Evolutionary conservation across 306 rosid genomes (phyloP), one percentile per base, ranked within the genome.

Genomic region (Morella rubra): DNA sequence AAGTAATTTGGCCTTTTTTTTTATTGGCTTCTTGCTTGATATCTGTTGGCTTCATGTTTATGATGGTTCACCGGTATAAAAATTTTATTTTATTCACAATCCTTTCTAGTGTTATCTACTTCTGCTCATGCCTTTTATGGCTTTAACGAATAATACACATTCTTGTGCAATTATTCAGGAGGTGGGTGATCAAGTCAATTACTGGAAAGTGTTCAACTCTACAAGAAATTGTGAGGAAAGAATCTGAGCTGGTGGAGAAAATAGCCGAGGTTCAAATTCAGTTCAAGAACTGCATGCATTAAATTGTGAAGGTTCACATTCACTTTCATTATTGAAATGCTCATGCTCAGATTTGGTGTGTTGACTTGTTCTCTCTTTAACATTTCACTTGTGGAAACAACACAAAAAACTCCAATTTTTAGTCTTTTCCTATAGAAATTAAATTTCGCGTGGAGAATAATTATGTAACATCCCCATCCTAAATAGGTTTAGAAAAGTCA

Each of bases 231-330:
- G 71, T 92, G 86, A 75, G 74, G 80, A 92, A 89, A 81, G 98
- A 95, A 85, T 95, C 97, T 85, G 92, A 92, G 85, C 89, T 95
- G 84, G 98, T 89, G 88, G 96, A 92, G 85, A 95, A 88, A 88
- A 86, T 87, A 84, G 97, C 96, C 10, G 97, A 95, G 97, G 97
- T 95, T 76, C 85, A 85, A 87, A 66, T 86, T 82, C 79, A 70
- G 73, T 84, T 32, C 83, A 79, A 73, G 80, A 86, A 84, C 83
- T 80, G 46, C 80, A 37, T 83, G 77, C 59, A 44, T 80, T 88
- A 78, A 85, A 55, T 79, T 85, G 46, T 49, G 32, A 83, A 82
- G 56, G 44, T 79, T 82, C 81, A 82, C 12, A 74, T 80, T 40
- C 62, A 54, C 75, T 64, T 82, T 49, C 69, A 51, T 73, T 40